Evolutionary conservation across 805 yeast genomes (phyloP).

Genomic region (Cyberlindnera samutprakarnensis): DNA sequence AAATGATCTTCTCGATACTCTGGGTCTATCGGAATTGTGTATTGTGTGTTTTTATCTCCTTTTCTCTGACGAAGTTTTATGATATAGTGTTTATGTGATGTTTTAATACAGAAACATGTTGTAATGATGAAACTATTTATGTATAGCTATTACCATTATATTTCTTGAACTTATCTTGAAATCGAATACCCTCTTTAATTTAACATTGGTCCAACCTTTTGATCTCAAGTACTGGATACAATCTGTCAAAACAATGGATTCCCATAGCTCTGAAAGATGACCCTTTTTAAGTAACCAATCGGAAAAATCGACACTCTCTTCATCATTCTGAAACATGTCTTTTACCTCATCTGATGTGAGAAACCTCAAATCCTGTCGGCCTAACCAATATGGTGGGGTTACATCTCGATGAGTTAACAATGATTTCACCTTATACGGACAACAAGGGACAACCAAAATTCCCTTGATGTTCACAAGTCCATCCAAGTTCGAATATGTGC

Average conservation of each 20-base stretch:
- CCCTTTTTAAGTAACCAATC: slow-evolving; percentile 1
- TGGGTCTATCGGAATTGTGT: not conserved
- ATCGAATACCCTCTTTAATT: not conserved
- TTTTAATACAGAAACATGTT: too few relatives aligned
- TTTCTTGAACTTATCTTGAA: not conserved
- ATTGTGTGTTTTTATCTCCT: too few relatives aligned
- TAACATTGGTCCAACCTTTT: not conserved
- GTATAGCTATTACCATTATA: not conserved
- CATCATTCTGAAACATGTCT: not conserved
- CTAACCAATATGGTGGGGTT: not conserved
- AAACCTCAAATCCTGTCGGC: slow-evolving; percentile 6
- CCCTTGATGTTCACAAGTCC: slow-evolving; percentile 4
- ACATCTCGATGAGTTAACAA: slow-evolving; percentile 1
- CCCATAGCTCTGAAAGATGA: not conserved
- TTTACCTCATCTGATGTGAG: slow-evolving; percentile 5
- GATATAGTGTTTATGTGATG: too few relatives aligned
- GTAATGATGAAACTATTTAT: too few relatives aligned
- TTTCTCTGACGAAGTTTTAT: too few relatives aligned
- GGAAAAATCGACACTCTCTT: not conserved
- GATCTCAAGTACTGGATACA: too few relatives aligned
- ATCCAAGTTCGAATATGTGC: too few relatives aligned
- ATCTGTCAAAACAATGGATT: slow-evolving; percentile 2
- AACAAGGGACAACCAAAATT: slow-evolving; percentile 9
- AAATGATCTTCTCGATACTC: not conserved
- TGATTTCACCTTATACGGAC: slow-evolving; percentile 8